Evolutionary conservation across 305 asterid species (phyloP), one percentile per base, ranked within the genome.

Genomic region (Vinca major): DNA sequence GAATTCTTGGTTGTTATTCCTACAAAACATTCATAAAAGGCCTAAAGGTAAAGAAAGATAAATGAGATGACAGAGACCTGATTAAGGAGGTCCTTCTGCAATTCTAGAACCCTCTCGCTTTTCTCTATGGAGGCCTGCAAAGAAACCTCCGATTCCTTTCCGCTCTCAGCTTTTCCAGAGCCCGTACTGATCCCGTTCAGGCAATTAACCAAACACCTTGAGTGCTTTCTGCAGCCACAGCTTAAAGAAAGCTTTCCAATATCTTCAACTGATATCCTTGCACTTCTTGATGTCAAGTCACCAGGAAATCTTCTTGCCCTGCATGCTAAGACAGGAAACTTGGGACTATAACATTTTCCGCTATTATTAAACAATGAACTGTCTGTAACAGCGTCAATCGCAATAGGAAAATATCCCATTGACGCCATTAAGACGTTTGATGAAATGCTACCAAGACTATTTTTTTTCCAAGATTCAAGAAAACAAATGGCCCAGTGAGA

Each of bases 51-150:
- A 26, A 26, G 33, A 26, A 26, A 26, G 33, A n/a, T 0, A 41
- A 52, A 19, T 19, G 4, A 60, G 9, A 53, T 11, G 39, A 53
- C 19, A 12, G 73, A 71, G 13, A 92, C 98, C 96, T 88, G 96
- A 67, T 82, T 81, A 60, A 93, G 85, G 53, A 93, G 87, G 75
- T 78, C 80, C 64, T 71, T 84, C 72, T 93, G 98, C 80, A 80
- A 67, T 36, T 86, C 92, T 69, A 90, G 81, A 66, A 89, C 90
- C 77, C 83, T 87, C 68, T 87, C 84, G 86, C 96, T 83, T 81
- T 87, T 90, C 72, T 86, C 92, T 71, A 87, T 80, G 1, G 96
- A 85, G 63, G 83, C 88, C 74, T 89, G 87, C 36, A 89, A 76
- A 45, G 87, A 83, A 63, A 90, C 93, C 11, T 86, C 94, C 20